Conservation (phyloP, 2,329 filamentous ascomycete species). For the Akanthomyces muscarius region DNA sequence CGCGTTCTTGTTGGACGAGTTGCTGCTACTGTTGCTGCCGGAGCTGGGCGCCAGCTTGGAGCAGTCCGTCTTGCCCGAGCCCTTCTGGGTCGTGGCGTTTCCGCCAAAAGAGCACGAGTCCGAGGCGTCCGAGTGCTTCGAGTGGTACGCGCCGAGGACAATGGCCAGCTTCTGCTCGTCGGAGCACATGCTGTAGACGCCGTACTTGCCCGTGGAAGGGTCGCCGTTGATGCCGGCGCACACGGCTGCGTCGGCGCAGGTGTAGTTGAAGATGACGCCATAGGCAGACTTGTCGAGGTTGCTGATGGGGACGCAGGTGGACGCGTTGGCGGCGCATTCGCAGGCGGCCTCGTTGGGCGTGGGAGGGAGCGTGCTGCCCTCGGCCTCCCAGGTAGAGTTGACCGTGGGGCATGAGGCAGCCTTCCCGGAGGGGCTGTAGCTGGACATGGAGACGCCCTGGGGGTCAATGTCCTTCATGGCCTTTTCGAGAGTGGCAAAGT, state of each 20-base stretch:
- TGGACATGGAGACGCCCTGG: slow-evolving; percentile 57
- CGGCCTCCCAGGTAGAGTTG: slow-evolving; percentile 59
- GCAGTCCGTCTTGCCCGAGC: slow-evolving; percentile 41
- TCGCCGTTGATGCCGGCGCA: slow-evolving; percentile 12
- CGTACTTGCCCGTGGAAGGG: slow-evolving; percentile 55
- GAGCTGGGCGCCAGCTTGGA: slow-evolving; percentile 42
- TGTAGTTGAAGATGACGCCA: slow-evolving; percentile 35
- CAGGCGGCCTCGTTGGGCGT: slow-evolving; percentile 76
- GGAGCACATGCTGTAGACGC: slow-evolving; percentile 74
- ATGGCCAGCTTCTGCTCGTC: slow-evolving; percentile 67
- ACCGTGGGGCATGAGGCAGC: slow-evolving; percentile 67
- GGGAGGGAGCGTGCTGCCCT: slow-evolving; percentile 66
- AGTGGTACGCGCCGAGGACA: slow-evolving; percentile 41
- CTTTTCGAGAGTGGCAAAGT: slow-evolving; percentile 69
- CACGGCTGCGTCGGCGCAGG: slow-evolving; percentile 10
- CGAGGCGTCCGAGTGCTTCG: slow-evolving; percentile 47
- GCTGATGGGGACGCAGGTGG: slow-evolving; percentile 65
- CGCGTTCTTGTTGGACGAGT: slow-evolving; percentile 19
- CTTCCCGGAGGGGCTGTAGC: slow-evolving; percentile 73
- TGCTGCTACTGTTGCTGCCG: slow-evolving; percentile 18
- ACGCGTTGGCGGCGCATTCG: slow-evolving; percentile 74
- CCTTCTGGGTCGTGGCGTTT: slow-evolving; percentile 53
- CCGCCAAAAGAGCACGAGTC: slow-evolving; percentile 70
- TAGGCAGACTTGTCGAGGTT: slow-evolving; percentile 55
- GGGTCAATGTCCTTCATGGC: slow-evolving; percentile 67